phyloP scores from a whole-genome alignment of 805 yeast genomes.

The Clavispora fructus region DNA sequence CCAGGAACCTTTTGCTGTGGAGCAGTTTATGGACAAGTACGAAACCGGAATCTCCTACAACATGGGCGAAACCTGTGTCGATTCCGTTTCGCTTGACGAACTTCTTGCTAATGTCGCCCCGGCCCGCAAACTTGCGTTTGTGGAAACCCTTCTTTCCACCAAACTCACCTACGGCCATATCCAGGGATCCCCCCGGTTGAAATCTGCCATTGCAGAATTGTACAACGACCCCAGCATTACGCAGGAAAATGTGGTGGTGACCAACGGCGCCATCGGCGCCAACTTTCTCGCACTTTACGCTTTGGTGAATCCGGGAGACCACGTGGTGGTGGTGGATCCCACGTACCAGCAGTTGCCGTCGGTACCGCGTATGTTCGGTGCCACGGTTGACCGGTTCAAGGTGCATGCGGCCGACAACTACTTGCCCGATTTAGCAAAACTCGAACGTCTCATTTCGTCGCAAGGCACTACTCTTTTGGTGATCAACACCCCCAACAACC shows the following conservation, averaged over 20 bases:
- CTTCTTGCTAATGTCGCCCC: too few relatives aligned
- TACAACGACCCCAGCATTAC: conserved; percentile 23
- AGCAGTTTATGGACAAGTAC: too few relatives aligned
- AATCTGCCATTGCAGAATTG: conserved; percentile 29
- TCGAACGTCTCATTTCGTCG: conserved; percentile 24
- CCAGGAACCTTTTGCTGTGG: too few relatives aligned
- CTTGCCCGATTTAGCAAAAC: conserved; percentile 30
- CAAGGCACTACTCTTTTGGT: conserved; percentile 38
- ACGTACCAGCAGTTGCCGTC: conserved; percentile 46
- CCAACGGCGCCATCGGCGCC: conserved; percentile 55
- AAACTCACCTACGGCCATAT: too few relatives aligned
- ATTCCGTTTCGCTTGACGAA: too few relatives aligned
- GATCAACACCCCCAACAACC: conserved; percentile 34
- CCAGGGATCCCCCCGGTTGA: conserved; percentile 40
- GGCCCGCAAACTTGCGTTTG: too few relatives aligned
- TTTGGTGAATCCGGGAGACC: conserved; percentile 41
- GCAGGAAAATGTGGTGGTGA: conserved; percentile 38
- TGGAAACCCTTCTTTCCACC: conserved; percentile 5
- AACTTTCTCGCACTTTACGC: conserved; percentile 44
- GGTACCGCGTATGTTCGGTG: conserved; percentile 40
- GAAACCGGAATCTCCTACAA: too few relatives aligned
- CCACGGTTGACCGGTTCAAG: conserved; percentile 29
- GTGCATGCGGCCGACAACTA: conserved; percentile 29
- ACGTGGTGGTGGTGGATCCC: conserved; percentile 45
- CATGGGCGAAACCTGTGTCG: too few relatives aligned